A percentile compares a stretch with the other conserved stretches of the same genome.
phyloP scores from a whole-genome alignment of 73 alveolate species.

The Durusdinium trenchii region DNA sequence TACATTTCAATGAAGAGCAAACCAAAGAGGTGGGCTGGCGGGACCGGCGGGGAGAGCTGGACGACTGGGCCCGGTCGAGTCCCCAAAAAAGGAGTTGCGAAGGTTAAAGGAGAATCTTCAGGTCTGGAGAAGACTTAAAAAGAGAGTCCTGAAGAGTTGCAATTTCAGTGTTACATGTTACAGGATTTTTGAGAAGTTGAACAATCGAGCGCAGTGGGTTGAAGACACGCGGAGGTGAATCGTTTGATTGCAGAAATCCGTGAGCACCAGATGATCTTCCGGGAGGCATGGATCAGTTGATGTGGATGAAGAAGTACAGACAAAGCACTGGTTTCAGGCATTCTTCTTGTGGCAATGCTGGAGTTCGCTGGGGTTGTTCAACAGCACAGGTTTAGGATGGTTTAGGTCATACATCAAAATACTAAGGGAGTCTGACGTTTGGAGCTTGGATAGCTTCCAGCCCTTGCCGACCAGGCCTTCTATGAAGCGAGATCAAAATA shows the following conservation, averaged over 20 bases:
- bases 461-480: neutral
- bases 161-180: neutral
- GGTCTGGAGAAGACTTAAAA: neutral
- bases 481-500: neutral
- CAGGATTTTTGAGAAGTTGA: too few species aligned
- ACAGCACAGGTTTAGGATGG: neutral
- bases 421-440: neutral
- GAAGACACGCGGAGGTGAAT: neutral
- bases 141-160: neutral
- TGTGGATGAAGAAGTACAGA: neutral
- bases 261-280: neutral
- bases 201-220: too few species aligned
- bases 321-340: neutral
- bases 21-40: neutral
- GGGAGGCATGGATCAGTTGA: neutral
- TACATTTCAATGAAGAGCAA: neutral
- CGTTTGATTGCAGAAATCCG: conserved; percentile 23
- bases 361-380: neutral
- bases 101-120: neutral
- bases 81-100: neutral
- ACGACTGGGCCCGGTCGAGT: neutral
- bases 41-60: neutral
- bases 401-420: neutral
- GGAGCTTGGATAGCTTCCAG: neutral
- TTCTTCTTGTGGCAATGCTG: neutral